Evolutionary conservation across 2,329 filamentous ascomycete species (phyloP).

Genomic region (Dothidotthia symphoricarpi): DNA sequence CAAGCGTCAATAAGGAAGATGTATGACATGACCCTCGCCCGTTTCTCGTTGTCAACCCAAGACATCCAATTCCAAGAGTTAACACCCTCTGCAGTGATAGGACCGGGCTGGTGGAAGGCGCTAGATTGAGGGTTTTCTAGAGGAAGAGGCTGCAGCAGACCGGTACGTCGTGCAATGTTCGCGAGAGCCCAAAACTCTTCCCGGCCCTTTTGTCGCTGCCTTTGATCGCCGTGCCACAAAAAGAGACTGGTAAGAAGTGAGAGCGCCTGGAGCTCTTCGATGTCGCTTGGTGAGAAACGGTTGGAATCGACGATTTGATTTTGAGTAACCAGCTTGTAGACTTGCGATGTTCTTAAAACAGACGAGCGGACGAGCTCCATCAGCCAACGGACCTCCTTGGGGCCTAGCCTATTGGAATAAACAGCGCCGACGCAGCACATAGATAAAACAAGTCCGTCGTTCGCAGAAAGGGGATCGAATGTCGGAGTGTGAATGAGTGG

Average conservation of each 20-base stretch:
- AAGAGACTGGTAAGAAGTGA: conserved; percentile 62
- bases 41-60: conserved; percentile 71
- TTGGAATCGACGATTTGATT: conserved; percentile 44
- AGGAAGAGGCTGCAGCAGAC: conserved; percentile 56
- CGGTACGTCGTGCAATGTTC: conserved; percentile 56
- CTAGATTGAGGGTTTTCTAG: conserved; percentile 54
- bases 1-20: conserved; percentile 64
- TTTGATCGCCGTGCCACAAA: conserved; percentile 67
- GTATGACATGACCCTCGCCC: conserved; percentile 63
- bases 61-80: conserved; percentile 62
- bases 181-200: conserved; percentile 59
- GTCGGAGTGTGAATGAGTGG: conserved; percentile 70
- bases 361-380: conserved; percentile 63
- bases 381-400: conserved; percentile 64
- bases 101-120: conserved; percentile 59
- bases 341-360: conserved; percentile 56
- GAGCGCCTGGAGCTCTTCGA: conserved; percentile 68
- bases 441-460: conserved; percentile 64
- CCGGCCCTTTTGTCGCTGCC: conserved; percentile 63
- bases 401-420: conserved; percentile 64
- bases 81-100: conserved; percentile 43
- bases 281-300: conserved; percentile 40
- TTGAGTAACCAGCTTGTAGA: conserved; percentile 47
- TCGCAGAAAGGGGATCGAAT: conserved; percentile 64
- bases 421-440: conserved; percentile 74